A percentile compares a stretch with the other conserved stretches of the same genome.
These are phyloP conservation scores for Cryptococcus neoformans DNA, from an alignment of 1,284 basidiomycete species.

Conservation along the genomic window DNA sequence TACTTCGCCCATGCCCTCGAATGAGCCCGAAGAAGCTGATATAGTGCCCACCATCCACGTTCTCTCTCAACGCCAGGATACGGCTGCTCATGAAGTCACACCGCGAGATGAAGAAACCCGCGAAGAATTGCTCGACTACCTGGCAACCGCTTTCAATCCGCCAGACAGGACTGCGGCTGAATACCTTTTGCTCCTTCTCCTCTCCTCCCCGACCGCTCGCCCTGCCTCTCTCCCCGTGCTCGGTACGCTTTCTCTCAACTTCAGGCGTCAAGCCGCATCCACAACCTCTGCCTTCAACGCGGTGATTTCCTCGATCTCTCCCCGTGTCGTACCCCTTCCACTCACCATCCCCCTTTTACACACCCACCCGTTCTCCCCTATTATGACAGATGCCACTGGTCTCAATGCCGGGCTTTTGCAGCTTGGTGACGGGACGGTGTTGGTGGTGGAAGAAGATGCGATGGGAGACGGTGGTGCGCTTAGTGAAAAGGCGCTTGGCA, in stretches of 20 bases:
- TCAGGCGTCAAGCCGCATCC: constrained; percentile 16
- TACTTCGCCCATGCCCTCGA: constrained; percentile 32
- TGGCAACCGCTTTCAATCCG: constrained; percentile 30
- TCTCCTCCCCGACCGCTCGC: constrained; percentile 36
- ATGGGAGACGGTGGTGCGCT: constrained; percentile 45
- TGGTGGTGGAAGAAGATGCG: constrained; percentile 38
- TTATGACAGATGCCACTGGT: constrained; percentile 25
- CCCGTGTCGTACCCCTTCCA: constrained; percentile 28
- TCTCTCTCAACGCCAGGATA: constrained; percentile 10
- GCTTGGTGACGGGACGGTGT: constrained; percentile 31
- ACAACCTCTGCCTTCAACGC: constrained; percentile 9
- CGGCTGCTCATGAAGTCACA: background rate
- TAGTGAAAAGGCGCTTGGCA: constrained; percentile 38
- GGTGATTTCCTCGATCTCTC: constrained; percentile 20
- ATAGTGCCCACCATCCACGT: constrained; percentile 45
- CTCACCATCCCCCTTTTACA: constrained; percentile 41
- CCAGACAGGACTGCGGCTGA: constrained; percentile 38
- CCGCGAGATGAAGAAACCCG: constrained; percentile 9
- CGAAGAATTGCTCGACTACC: constrained; percentile 30
- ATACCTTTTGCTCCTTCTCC: constrained; percentile 35
- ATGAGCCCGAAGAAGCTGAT: constrained; percentile 24
- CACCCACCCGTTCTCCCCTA: constrained; percentile 30
- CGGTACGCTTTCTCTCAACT: constrained; percentile 43
- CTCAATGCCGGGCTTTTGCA: constrained; percentile 45
- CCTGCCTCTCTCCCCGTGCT: constrained; percentile 27